A percentile compares a stretch with the other conserved stretches of the same genome.
These are phyloP conservation scores for Candida silvicultrix DNA, from an alignment of 805 yeast genomes.

Conservation along the genomic window DNA sequence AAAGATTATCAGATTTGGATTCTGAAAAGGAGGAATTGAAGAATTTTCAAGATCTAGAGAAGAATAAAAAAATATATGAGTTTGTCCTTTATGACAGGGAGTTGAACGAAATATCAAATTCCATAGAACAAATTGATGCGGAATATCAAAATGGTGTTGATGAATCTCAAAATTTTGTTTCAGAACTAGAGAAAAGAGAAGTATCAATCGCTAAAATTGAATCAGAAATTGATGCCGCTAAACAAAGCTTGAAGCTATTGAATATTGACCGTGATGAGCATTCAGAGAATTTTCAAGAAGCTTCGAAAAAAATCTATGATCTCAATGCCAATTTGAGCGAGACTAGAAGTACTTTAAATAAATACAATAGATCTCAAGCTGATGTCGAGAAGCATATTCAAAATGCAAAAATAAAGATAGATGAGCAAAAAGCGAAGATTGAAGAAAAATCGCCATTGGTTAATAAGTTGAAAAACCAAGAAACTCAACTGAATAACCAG, in stretches of 20 bases:
- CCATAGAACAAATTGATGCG: conserved; percentile 55
- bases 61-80: conserved; percentile 63
- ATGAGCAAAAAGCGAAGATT: conserved; percentile 31
- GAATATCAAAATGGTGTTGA: conserved; percentile 45
- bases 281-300: conserved; percentile 41
- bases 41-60: conserved; percentile 61
- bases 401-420: conserved; percentile 20
- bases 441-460: conserved; percentile 34
- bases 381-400: conserved; percentile 16
- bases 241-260: conserved; percentile 43
- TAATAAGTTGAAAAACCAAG: conserved; percentile 31
- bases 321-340: conserved; percentile 40
- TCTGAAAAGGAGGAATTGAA: conserved; percentile 73
- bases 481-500: conserved; percentile 31
- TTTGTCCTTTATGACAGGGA: conserved; percentile 77
- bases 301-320: conserved; percentile 42
- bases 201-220: conserved; percentile 37
- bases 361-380: conserved; percentile 27
- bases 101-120: conserved; percentile 49
- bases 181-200: conserved; percentile 59
- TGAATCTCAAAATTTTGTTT: conserved; percentile 47
- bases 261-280: conserved; percentile 52
- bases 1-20: conserved; percentile 70
- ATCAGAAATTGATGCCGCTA: conserved; percentile 38
- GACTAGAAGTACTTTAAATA: conserved; percentile 25